Evolutionary conservation across 208 protist species (phyloP).

Genomic region (Trypanosoma lewisi): DNA sequence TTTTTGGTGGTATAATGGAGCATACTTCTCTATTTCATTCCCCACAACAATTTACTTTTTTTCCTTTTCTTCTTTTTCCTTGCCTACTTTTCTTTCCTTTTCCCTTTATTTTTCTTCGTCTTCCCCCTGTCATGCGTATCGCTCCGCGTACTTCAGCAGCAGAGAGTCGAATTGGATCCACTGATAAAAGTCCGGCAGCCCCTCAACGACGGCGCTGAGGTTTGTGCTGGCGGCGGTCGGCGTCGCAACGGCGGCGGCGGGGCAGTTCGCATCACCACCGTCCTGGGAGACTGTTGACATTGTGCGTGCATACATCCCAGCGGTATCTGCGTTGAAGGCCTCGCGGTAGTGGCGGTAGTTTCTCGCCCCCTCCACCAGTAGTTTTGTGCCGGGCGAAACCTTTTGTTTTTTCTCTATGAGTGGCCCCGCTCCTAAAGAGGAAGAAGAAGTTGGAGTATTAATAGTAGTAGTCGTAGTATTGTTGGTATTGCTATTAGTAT

Average conservation of each 20-base stretch:
- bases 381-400: conserved; percentile 26
- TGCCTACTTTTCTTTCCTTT: not conserved
- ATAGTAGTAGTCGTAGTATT: not conserved
- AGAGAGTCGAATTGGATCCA: conserved; percentile 81
- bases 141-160: conserved; percentile 50
- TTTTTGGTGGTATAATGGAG: not conserved
- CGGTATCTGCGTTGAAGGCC: conserved; percentile 42
- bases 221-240: not conserved
- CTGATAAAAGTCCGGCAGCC: conserved; percentile 86
- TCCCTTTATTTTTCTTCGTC: too few species aligned
- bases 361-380: conserved; percentile 54
- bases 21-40: too few species aligned
- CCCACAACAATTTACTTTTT: not conserved
- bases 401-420: not conserved
- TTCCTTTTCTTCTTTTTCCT: not conserved
- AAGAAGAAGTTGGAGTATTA: not conserved
- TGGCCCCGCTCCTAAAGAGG: not conserved
- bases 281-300: not conserved
- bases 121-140: conserved; percentile 27
- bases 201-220: conserved; percentile 29
- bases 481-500: not conserved
- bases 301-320: not conserved
- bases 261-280: not conserved
- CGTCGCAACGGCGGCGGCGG: not conserved
- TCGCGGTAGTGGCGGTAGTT: conserved; percentile 68